A percentile compares a stretch with the other conserved stretches of the same genome.
Conservation (phyloP, 2,329 filamentous ascomycete species). For the Ophiosphaerella herpotricha region DNA sequence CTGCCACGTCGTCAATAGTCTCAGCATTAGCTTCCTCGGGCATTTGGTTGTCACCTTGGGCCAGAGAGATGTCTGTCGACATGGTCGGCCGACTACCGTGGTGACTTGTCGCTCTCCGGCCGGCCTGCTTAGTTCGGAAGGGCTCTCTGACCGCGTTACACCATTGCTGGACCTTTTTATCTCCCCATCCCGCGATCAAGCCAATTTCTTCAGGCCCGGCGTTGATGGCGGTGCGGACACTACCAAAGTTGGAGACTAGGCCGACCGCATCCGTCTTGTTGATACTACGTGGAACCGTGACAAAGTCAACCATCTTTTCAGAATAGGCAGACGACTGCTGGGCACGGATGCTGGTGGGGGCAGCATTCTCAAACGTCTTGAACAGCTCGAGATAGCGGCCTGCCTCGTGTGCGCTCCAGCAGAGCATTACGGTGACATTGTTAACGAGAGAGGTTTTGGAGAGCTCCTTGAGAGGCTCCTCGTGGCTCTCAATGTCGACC, state of each 20-base stretch:
- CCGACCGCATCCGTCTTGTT: slow-evolving; percentile 95
- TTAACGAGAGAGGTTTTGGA: slow-evolving; percentile 93
- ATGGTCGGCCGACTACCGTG: slow-evolving; percentile 33
- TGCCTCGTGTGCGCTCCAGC: slow-evolving; percentile 93
- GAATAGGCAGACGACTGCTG: slow-evolving; percentile 83
- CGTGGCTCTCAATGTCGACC: slow-evolving; percentile 94
- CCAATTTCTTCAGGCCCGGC: slow-evolving; percentile 84
- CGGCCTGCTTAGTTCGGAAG: slow-evolving; percentile 75
- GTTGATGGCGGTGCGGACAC: slow-evolving; percentile 82
- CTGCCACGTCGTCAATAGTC: slow-evolving; percentile 17
- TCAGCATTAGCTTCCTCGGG: slow-evolving; percentile 14
- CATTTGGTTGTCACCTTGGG: slow-evolving; percentile 25
- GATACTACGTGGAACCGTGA: slow-evolving; percentile 84
- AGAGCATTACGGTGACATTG: slow-evolving; percentile 87
- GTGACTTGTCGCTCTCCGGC: slow-evolving; percentile 56
- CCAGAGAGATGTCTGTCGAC: slow-evolving; percentile 32
- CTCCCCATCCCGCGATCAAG: slow-evolving; percentile 88
- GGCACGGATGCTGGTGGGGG: slow-evolving; percentile 78
- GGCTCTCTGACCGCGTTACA: slow-evolving; percentile 79
- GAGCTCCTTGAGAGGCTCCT: slow-evolving; percentile 85
- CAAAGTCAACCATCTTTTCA: slow-evolving; percentile 87
- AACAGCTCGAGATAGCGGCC: slow-evolving; percentile 93
- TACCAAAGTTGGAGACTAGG: slow-evolving; percentile 90
- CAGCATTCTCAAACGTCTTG: slow-evolving; percentile 91
- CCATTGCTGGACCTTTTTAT: slow-evolving; percentile 92